Percentiles rank a stretch among this genome's conserved stretches.
Conservation (phyloP, 78 protist genomes). For the Dictyostelium brefeldianum region DNA sequence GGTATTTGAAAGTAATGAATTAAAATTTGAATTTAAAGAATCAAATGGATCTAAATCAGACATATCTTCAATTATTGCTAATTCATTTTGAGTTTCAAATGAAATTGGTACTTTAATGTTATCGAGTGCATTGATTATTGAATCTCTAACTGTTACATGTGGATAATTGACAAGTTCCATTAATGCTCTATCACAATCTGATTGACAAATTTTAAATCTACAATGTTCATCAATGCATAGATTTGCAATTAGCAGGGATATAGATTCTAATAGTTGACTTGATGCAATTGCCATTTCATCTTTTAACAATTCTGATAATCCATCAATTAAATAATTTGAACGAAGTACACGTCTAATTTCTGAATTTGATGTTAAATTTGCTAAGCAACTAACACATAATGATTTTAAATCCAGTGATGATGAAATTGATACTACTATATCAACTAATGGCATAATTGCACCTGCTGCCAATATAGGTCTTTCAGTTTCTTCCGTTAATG, state of each 20-base stretch:
- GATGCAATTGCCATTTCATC: neutral
- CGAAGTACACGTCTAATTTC: constrained; percentile 32
- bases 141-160: constrained; percentile 36
- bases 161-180: constrained; percentile 4
- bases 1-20: neutral
- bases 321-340: constrained; percentile 49
- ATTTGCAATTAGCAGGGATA: constrained; percentile 43
- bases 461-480: constrained; percentile 39
- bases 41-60: constrained; percentile 66
- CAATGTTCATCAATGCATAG: constrained; percentile 58
- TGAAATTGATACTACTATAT: constrained; percentile 27
- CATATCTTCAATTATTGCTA: constrained; percentile 24
- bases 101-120: constrained; percentile 51
- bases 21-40: neutral
- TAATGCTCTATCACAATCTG: constrained; percentile 1
- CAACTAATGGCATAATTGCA: constrained; percentile 72
- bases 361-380: constrained; percentile 48
- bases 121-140: constrained; percentile 28
- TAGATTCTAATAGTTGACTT: constrained; percentile 16
- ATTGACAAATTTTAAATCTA: constrained; percentile 19
- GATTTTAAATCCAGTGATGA: constrained; percentile 5
- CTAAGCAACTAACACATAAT: constrained; percentile 56
- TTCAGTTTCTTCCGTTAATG: constrained; percentile 75
- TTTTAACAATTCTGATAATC: constrained; percentile 21
- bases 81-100: constrained; percentile 2